Conservation (phyloP, 2,329 filamentous ascomycete species). For the Coniochaeta prunicola region DNA sequence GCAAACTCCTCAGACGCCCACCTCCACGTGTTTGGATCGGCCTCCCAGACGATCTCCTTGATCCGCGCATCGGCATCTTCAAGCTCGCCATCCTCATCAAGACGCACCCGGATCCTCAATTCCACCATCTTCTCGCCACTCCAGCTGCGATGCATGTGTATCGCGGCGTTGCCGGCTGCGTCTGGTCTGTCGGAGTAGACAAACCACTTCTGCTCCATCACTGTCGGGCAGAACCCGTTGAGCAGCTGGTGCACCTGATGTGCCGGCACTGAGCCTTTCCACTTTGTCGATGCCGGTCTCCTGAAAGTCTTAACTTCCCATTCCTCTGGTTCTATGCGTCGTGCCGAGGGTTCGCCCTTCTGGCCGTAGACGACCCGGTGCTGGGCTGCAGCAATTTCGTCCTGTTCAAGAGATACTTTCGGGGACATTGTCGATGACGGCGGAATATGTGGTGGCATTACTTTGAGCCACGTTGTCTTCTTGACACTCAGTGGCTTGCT, state of each 20-base stretch:
- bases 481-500: not conserved
- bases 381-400: not conserved
- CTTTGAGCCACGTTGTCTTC: not conserved
- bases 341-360: not conserved
- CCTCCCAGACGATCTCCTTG: slow-evolving; percentile 1
- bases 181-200: slow-evolving; percentile 2
- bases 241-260: not conserved
- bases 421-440: not conserved
- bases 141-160: slow-evolving; percentile 5
- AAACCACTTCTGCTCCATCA: slow-evolving; percentile 4
- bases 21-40: not conserved
- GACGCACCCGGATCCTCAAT: not conserved
- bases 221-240: slow-evolving; percentile 1
- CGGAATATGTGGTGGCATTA: not conserved
- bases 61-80: not conserved
- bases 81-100: not conserved
- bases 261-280: not conserved
- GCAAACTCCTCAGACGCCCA: slow-evolving; percentile 1
- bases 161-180: not conserved
- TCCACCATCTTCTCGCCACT: not conserved
- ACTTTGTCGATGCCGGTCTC: not conserved
- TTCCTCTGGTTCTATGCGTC: not conserved
- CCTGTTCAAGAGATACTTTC: not conserved
- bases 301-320: not conserved
- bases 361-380: not conserved